These are phyloP conservation scores for Aspergillus sp. DNA, from an alignment of 2,329 filamentous ascomycete species.

Conservation along the genomic window DNA sequence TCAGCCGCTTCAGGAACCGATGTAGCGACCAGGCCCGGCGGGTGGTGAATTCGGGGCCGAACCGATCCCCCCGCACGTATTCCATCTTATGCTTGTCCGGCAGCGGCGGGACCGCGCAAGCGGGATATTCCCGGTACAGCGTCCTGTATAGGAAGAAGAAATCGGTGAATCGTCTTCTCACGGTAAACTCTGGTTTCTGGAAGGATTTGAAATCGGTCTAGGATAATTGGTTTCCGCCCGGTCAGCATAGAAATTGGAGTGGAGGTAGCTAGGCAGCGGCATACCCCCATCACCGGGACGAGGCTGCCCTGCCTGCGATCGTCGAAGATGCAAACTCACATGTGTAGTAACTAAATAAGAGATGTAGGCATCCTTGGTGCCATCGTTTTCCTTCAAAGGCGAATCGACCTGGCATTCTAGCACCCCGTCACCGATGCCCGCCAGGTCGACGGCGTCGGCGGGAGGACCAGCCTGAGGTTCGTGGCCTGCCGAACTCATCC, in stretches of 20 bases:
- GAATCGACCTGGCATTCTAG: constrained; percentile 80
- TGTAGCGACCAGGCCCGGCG: constrained; percentile 86
- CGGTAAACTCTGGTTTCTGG: constrained; percentile 72
- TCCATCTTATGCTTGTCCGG: constrained; percentile 99
- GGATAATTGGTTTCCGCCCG: neutral
- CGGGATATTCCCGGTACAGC: constrained; percentile 81
- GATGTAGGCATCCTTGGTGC: constrained; percentile 93
- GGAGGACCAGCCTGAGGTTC: constrained; percentile 51
- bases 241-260: constrained; percentile 12
- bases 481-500: constrained; percentile 42
- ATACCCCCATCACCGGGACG: neutral
- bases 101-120: constrained; percentile 87
- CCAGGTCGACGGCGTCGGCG: constrained; percentile 58
- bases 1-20: constrained; percentile 82
- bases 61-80: constrained; percentile 94
- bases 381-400: constrained; percentile 92
- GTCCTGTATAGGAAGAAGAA: constrained; percentile 96
- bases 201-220: constrained; percentile 95
- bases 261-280: constrained; percentile 18
- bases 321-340: constrained; percentile 51
- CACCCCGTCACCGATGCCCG: constrained; percentile 67
- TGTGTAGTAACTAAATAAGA: constrained; percentile 92
- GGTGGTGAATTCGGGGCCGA: constrained; percentile 86
- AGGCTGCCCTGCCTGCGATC: neutral
- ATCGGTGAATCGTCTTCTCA: constrained; percentile 93